Base-by-base conservation (phyloP, 2,329 filamentous ascomycete genomes). In the Trichoderma lentiforme region DNA sequence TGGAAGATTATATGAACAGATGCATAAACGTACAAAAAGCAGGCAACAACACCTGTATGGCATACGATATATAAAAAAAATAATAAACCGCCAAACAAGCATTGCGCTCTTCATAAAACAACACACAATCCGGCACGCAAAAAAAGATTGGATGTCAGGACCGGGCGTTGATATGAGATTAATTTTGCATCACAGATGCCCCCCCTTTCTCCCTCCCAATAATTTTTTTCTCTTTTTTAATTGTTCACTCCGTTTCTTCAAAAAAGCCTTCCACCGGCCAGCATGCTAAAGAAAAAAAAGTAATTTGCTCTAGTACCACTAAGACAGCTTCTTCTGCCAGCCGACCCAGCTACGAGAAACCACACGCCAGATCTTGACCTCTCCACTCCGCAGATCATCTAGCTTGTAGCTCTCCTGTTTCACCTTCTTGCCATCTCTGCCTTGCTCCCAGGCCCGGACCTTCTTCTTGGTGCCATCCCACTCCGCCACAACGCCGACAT, bases 381-480 rank as follows among this genome's bases (percentile, higher is more conserved):
- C 96, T 21, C 96, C 96, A 81, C 92, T 95, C 79, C 93, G 88
- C 80, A 99, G 79, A 83, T 99, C 96, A 58, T 95, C 94, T 73
- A 99, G 87, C 84, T 95, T 93, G 84, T 95, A 98, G 83, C 94
- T 97, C 85, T 98, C 95, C 73, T 93, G 85, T 84, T 97, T 96
- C 70, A 97, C 91, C 85, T 98, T 98, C 82, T 92, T 95, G 80
- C 67, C 57, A 84, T 98, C 95, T 15, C 95, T 86, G 0, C 95
- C 95, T 80, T 99, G 96, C 81, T 98, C 96, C 93, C 94, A 98
- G 2, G 92, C 95, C 32, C 95, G 86, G 30, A 99, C 92, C 86
- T 98, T 98, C 87, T 97, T 97, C 88, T 98, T 97, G 53, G 94
- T 97, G 3, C 96, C 96, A 81, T 99, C 96, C 96, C 96, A 99